Base-by-base conservation (phyloP, 768 basidiomycete species). In the Mycena haematopus region DNA sequence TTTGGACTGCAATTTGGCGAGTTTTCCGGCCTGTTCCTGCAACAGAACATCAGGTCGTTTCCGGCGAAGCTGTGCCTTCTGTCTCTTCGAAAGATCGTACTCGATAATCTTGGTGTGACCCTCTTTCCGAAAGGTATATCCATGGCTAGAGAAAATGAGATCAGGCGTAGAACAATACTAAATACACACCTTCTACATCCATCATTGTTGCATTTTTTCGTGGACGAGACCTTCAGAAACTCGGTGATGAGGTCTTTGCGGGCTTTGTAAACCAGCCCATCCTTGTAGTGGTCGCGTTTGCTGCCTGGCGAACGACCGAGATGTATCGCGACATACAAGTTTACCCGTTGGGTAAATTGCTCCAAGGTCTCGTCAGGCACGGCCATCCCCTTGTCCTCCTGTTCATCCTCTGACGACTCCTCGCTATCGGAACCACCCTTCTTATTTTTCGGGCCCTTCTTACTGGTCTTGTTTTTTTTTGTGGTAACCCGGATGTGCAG, bases 21-120 rank as follows among this genome's bases (percentile, higher is more conserved):
- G 74, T 6, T 71, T 65, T 17, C 68, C 65, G 19, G 77, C 65
- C 69, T 81, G 81, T 72, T 86, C 84, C 61, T 78, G 78, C 51
- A 82, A 76, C 50, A 96, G 80, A 17, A 97, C 91, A 72, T 96
- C 83, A 15, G 90, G 92, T n/a, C 93, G 86, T 67, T 79, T 86
- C 58, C 88, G 73, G 14, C 82, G 78, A 11, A 84, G 56, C 19
- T 84, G 81, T 6, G 74, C 81, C 75, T 92, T 95, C 73, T 94
- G 89, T 75, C 95, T 96, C 2, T 74, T 53, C 7, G 92, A 81
- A 33, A 99, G 82, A 69, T 96, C 95, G 71, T 93, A 93, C 77
- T 99, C 95, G 72, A 99, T 90, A 58, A 99, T 84, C 77, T 98
- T 99, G 53, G 91, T 93, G 74, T 92, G 83, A 0, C 93, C 94